These are phyloP conservation scores for Pezicula carpinea DNA, from an alignment of 2,329 filamentous ascomycete species.

Conservation along the genomic window DNA sequence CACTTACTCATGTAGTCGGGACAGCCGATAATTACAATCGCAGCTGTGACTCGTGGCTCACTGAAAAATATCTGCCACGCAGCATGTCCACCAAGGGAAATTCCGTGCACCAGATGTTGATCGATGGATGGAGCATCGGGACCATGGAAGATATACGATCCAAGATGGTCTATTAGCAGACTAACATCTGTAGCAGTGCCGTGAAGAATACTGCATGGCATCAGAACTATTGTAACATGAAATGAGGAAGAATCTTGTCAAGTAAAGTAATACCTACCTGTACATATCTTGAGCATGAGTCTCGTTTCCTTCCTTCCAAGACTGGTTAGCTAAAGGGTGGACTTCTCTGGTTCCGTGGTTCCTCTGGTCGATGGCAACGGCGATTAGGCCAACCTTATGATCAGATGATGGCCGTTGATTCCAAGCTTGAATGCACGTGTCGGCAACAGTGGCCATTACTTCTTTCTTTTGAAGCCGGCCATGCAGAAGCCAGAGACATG, in stretches of 20 bases:
- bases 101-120: constrained; percentile 72
- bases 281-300: constrained; percentile 93
- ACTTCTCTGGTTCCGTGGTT: constrained; percentile 80
- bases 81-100: constrained; percentile 83
- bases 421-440: constrained; percentile 65
- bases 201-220: constrained; percentile 52
- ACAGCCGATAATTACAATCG: constrained; percentile 79
- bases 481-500: constrained; percentile 89
- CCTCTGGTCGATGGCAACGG: constrained; percentile 83
- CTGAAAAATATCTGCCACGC: constrained; percentile 79
- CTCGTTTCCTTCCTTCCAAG: constrained; percentile 72
- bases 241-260: neutral
- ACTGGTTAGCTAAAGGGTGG: constrained; percentile 62
- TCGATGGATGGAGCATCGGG: constrained; percentile 40
- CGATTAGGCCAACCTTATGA: constrained; percentile 56
- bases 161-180: constrained; percentile 70
- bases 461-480: constrained; percentile 67
- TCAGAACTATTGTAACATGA: neutral
- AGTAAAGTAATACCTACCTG: constrained; percentile 16
- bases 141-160: constrained; percentile 65
- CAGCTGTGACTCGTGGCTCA: constrained; percentile 74
- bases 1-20: constrained; percentile 72
- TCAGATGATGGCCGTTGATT: constrained; percentile 38
- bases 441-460: constrained; percentile 71
- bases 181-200: constrained; percentile 71